Percentiles rank a stretch among this genome's conserved stretches.
phyloP scores from a whole-genome alignment of 306 rosid genomes.

The Trifolium pratense region DNA sequence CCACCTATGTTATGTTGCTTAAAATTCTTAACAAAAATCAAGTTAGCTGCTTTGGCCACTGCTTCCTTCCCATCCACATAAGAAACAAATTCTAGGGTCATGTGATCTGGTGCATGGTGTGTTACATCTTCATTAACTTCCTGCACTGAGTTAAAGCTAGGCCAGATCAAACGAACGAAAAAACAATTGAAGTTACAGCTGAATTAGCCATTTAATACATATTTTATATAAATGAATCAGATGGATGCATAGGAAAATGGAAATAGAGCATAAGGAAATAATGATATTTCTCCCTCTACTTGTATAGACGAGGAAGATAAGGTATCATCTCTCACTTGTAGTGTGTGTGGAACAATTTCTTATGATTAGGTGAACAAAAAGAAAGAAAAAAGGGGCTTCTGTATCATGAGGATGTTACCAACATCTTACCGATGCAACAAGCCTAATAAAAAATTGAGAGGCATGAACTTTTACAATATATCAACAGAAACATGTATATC shows the following conservation, averaged over 20 bases:
- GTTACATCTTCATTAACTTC: constrained; percentile 50
- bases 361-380: constrained; percentile 5
- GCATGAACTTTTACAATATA: background rate
- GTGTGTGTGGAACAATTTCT: background rate
- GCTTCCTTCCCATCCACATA: constrained; percentile 82
- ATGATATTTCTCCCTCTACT: background rate
- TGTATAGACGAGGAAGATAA: background rate
- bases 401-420: constrained; percentile 3
- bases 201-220: constrained; percentile 22
- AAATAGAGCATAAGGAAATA: constrained; percentile 11
- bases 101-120: constrained; percentile 41
- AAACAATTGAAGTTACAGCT: constrained; percentile 4
- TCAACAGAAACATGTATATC: background rate
- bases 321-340: too few species aligned
- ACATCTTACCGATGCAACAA: constrained; percentile 14
- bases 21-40: constrained; percentile 60
- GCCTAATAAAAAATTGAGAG: constrained; percentile 2
- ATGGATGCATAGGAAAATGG: constrained; percentile 24
- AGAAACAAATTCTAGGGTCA: constrained; percentile 73
- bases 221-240: background rate
- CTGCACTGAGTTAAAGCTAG: constrained; percentile 52
- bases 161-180: constrained; percentile 40
- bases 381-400: background rate
- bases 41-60: constrained; percentile 75
- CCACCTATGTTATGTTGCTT: constrained; percentile 50